Conservation (phyloP, 352 stramenopile species). For the Pythium sp. region DNA sequence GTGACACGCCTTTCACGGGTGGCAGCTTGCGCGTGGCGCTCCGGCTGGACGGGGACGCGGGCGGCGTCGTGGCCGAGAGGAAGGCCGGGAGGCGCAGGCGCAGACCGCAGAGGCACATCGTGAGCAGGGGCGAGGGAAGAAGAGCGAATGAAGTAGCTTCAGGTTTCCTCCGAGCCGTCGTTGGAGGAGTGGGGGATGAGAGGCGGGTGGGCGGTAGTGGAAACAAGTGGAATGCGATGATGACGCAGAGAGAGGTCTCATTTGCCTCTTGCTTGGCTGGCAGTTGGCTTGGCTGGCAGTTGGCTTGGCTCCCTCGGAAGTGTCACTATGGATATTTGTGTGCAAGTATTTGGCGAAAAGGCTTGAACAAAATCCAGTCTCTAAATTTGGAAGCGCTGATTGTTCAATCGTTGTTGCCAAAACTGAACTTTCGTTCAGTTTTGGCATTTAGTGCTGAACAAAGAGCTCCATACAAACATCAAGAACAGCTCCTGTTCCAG, state of each 20-base stretch:
- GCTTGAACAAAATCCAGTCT: no score
- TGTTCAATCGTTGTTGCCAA: no score
- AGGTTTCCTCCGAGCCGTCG: not conserved
- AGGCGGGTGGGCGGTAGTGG: not conserved
- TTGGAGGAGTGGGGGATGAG: not conserved
- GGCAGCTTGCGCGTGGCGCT: constrained; percentile 33
- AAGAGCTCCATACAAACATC: no score
- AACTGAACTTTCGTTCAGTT: no score
- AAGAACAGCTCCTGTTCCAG: no score
- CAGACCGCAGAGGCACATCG: constrained; percentile 41
- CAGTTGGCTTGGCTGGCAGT: not conserved
- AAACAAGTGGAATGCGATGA: not conserved
- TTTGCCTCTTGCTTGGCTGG: not conserved
- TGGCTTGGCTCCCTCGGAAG: no score
- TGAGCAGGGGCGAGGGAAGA: not conserved
- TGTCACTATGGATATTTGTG: no score
- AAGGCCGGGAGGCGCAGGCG: constrained; percentile 18
- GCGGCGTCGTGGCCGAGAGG: constrained; percentile 18
- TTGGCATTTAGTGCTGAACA: no score
- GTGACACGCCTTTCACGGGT: constrained; percentile 21
- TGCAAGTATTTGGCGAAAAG: no score
- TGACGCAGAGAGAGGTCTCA: not conserved
- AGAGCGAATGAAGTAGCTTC: not conserved
- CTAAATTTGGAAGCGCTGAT: no score
- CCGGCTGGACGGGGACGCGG: constrained; percentile 9